Evolutionary conservation across 2,329 filamentous ascomycete genomes (phyloP), one percentile per base, ranked within the genome.

Genomic region (Paraphoma chrysanthemicola): DNA sequence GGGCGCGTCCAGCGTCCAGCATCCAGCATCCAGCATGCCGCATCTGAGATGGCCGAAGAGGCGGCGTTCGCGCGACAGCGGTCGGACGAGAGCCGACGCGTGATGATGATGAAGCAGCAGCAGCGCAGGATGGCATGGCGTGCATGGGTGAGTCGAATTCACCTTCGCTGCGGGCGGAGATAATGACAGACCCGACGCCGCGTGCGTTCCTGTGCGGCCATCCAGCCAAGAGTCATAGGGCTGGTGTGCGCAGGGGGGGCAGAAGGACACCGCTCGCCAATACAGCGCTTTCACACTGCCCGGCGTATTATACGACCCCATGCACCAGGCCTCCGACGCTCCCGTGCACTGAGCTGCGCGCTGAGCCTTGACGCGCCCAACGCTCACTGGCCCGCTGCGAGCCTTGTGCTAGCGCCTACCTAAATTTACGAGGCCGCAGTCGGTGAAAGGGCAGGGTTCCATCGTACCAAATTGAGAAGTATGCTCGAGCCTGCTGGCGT

Each of bases 391-490:
- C 60, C 66, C 63, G 64, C 66, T 62, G 63, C 63, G 55, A 62
- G 59, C 57, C 59, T 54, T 59, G 61, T 57, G 51, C 66, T 69
- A 68, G 67, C 66, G 67, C 60, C 59, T 54, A 64, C 60, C 67
- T 68, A 70, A 68, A 70, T 64, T 67, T 70, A 70, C 66, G 44
- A 63, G 62, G 62, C 64, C 62, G 67, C 66, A 67, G 67, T 68
- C 67, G 67, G 67, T 69, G 64, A 70, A 51, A 68, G 56, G 64
- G 52, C 64, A 69, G 64, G 67, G 67, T 67, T 66, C 56, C 58
- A 66, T 66, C 56, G 54, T 62, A 60, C 62, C 62, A 65, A 62
- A 63, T 65, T 61, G 62, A 65, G 62, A 49, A 61, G 23, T 28
- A 59, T 65, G 63, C 60, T 63, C 60, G 41, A 65, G 62, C 57